Evolutionary conservation across 345 rosid genomes (phyloP).

Genomic region (Salix caprea): DNA sequence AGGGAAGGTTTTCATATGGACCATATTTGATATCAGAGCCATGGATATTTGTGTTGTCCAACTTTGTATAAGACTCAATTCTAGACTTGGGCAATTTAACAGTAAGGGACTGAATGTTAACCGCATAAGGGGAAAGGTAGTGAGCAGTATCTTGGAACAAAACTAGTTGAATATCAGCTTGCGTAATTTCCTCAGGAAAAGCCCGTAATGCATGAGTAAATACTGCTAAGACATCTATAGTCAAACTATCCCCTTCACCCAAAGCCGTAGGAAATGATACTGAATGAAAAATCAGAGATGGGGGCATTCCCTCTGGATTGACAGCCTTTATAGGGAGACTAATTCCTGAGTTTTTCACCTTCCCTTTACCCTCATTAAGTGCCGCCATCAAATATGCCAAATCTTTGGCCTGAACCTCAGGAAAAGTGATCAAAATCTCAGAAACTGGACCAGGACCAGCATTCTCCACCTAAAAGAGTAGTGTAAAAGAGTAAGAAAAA

Average conservation of each 20-base stretch:
- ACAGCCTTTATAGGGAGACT: constrained; percentile 44
- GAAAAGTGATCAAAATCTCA: constrained; percentile 64
- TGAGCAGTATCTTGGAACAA: constrained; percentile 71
- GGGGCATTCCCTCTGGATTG: constrained; percentile 51
- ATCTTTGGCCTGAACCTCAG: constrained; percentile 59
- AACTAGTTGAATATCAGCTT: constrained; percentile 84
- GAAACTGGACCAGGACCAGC: constrained; percentile 60
- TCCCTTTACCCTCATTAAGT: constrained; percentile 62
- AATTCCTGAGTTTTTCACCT: constrained; percentile 38
- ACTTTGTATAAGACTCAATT: constrained; percentile 70
- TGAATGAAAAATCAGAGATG: constrained; percentile 50
- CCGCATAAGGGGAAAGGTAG: constrained; percentile 70
- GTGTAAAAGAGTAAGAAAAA: background rate
- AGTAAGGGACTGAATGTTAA: constrained; percentile 65
- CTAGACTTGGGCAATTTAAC: constrained; percentile 68
- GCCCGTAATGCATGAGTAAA: constrained; percentile 62
- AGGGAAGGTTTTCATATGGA: constrained; percentile 62
- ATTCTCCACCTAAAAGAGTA: constrained; percentile 52
- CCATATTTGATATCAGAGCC: constrained; percentile 89
- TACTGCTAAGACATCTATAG: constrained; percentile 55
- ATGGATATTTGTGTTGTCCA: constrained; percentile 58
- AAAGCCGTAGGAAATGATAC: constrained; percentile 60
- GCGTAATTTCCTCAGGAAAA: constrained; percentile 80
- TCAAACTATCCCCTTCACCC: constrained; percentile 53
- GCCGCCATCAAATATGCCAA: constrained; percentile 63